Conservation (phyloP, 2,329 filamentous ascomycete species). For the Claviceps cyperi region DNA sequence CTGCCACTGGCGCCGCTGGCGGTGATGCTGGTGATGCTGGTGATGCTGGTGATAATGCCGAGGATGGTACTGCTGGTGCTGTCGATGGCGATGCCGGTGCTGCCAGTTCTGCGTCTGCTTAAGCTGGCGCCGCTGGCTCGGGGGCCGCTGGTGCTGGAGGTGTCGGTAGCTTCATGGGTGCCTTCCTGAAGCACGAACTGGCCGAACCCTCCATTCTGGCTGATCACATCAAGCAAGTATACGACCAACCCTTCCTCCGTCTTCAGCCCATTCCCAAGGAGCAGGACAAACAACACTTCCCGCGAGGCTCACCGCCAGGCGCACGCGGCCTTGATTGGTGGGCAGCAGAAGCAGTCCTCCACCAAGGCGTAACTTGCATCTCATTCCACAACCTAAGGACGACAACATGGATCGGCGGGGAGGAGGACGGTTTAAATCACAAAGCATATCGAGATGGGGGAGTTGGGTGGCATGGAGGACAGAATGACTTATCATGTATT, state of each 20-base stretch:
- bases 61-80: too few relatives aligned
- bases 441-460: too few relatives aligned
- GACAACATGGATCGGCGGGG: too few relatives aligned
- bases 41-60: not conserved
- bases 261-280: conserved; percentile 1
- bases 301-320: conserved; percentile 2
- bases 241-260: not conserved
- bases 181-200: not conserved
- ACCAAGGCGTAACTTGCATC: not conserved
- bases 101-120: too few relatives aligned
- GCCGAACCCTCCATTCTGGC: not conserved
- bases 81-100: too few relatives aligned
- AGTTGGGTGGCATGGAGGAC: too few relatives aligned
- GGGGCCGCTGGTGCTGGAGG: not conserved
- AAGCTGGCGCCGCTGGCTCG: not conserved
- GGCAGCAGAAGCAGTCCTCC: not conserved
- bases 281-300: not conserved
- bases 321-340: not conserved
- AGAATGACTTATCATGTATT: too few relatives aligned
- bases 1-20: not conserved
- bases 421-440: too few relatives aligned
- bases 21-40: too few relatives aligned
- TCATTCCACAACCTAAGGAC: too few relatives aligned
- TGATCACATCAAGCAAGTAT: conserved; percentile 3
- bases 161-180: not conserved